Conservation (phyloP, 208 protist genomes). For the Herpetomonas muscarum region DNA sequence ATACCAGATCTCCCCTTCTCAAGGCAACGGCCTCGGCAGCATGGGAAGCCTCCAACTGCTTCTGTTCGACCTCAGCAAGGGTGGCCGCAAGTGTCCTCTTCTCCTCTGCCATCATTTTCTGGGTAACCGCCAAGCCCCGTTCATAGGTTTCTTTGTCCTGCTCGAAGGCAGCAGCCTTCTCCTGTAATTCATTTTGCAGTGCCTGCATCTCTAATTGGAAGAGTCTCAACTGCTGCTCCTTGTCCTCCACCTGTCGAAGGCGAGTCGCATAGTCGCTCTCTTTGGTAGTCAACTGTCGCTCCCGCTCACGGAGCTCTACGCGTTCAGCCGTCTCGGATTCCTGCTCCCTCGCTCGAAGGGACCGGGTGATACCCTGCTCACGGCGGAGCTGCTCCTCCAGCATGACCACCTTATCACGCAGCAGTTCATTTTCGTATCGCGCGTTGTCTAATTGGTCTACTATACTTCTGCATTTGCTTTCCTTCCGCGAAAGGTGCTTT, state of each 20-base stretch:
- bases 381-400: slow-evolving; percentile 5
- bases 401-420: slow-evolving; percentile 1
- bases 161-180: not conserved
- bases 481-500: slow-evolving; percentile 22
- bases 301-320: not conserved
- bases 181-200: not conserved
- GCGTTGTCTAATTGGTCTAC: slow-evolving; percentile 12
- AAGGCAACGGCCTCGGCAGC: not conserved
- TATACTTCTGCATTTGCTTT: slow-evolving; percentile 16
- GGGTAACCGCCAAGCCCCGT: not conserved
- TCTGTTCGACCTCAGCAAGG: not conserved
- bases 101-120: not conserved
- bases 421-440: not conserved
- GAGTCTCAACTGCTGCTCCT: slow-evolving; percentile 1
- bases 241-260: not conserved
- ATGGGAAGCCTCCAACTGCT: not conserved
- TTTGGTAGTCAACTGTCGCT: not conserved
- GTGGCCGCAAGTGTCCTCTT: not conserved
- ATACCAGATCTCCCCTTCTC: slow-evolving; percentile 12
- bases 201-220: not conserved
- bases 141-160: not conserved
- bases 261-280: not conserved
- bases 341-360: not conserved
- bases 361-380: not conserved
- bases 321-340: not conserved